A percentile compares a stretch with the other conserved stretches of the same genome.
phyloP scores from a whole-genome alignment of 768 basidiomycete genomes.

The Pleurotus giganteus region DNA sequence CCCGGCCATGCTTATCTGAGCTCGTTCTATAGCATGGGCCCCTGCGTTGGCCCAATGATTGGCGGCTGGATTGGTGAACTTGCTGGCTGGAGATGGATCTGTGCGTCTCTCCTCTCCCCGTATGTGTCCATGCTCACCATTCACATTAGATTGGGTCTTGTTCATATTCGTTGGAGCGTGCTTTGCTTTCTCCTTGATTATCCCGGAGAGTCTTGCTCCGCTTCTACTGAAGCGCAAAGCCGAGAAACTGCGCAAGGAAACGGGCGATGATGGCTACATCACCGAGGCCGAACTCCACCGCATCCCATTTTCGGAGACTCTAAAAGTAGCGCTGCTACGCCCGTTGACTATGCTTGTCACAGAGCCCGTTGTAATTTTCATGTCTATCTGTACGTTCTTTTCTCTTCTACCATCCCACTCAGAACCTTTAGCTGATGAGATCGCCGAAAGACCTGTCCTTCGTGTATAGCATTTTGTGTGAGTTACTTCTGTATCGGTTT shows the following conservation, averaged over 20 bases:
- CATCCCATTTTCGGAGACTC: slow-evolving; percentile 26
- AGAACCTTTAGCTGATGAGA: background rate
- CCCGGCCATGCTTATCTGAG: background rate
- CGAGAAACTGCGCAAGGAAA: slow-evolving; percentile 35
- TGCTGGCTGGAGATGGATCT: slow-evolving; percentile 49
- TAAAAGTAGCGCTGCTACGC: slow-evolving; percentile 35
- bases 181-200: slow-evolving; percentile 36
- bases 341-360: slow-evolving; percentile 41
- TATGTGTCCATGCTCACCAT: background rate
- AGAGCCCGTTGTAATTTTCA: slow-evolving; percentile 43
- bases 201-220: slow-evolving; percentile 53
- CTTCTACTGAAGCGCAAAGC: slow-evolving; percentile 43
- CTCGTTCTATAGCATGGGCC: slow-evolving; percentile 33
- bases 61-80: slow-evolving; percentile 45
- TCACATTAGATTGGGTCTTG: slow-evolving; percentile 37
- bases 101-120: slow-evolving; percentile 19
- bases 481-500: slow-evolving; percentile 6
- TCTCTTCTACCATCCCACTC: background rate
- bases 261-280: slow-evolving; percentile 30
- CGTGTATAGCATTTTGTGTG: slow-evolving; percentile 39
- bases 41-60: slow-evolving; percentile 47
- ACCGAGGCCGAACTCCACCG: slow-evolving; percentile 39
- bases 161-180: slow-evolving; percentile 39
- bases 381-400: slow-evolving; percentile 34
- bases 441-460: slow-evolving; percentile 37